These are phyloP conservation scores for Fusarium hainanense DNA, from an alignment of 2,329 filamentous ascomycete genomes.

Conservation along the genomic window DNA sequence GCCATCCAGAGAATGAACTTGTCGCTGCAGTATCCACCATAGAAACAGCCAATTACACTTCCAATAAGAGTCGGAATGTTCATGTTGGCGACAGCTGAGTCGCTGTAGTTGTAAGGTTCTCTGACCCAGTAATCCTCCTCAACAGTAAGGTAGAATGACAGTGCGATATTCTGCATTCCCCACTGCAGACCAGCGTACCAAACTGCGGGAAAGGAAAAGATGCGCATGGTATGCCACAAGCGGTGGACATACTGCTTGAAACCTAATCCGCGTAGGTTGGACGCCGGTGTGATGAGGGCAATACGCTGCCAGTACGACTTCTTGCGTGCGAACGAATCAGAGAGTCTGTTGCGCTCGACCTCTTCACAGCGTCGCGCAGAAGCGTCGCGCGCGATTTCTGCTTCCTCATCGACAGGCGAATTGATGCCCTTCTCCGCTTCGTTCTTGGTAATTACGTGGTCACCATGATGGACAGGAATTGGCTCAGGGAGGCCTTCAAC, in stretches of 20 bases:
- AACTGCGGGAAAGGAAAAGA: conserved; percentile 68
- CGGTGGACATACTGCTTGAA: conserved; percentile 65
- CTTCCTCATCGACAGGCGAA: conserved; percentile 21
- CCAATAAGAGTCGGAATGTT: conserved; percentile 67
- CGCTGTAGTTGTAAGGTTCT: conserved; percentile 65
- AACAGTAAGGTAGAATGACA: conserved; percentile 69
- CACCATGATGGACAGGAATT: background rate
- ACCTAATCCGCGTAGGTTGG: conserved; percentile 64
- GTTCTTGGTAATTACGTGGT: background rate
- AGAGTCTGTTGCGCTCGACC: conserved; percentile 38
- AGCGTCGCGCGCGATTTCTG: conserved; percentile 15
- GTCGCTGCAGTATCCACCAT: conserved; percentile 68
- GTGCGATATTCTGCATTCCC: conserved; percentile 69
- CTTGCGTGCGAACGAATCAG: conserved; percentile 44
- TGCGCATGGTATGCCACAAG: conserved; percentile 65
- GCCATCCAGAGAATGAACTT: conserved; percentile 66
- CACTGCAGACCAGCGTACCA: conserved; percentile 68
- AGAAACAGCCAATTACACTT: conserved; percentile 65
- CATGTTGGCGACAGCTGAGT: conserved; percentile 66
- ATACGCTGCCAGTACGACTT: conserved; percentile 68
- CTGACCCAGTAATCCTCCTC: conserved; percentile 67
- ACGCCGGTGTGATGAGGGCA: conserved; percentile 65
- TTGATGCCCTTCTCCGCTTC: conserved; percentile 17
- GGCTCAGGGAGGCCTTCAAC: conserved; percentile 30
- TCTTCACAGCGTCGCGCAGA: conserved; percentile 27